phyloP scores from a whole-genome alignment of 2,329 filamentous ascomycete species.

The Alternaria triticimaculans region DNA sequence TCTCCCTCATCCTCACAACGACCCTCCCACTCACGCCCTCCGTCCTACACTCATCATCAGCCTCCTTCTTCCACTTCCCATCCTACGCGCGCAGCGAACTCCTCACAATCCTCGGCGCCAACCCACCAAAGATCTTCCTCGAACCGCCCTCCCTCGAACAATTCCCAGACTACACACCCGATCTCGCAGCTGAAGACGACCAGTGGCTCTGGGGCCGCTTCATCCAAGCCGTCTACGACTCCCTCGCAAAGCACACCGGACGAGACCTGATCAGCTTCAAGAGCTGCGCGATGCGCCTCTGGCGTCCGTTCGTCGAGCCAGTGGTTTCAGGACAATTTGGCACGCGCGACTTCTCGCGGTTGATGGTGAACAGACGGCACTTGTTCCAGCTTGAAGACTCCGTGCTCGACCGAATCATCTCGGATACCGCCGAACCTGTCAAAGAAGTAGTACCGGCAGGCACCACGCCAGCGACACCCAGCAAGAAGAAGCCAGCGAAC shows the following conservation, averaged over 20 bases:
- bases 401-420: conserved; percentile 67
- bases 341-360: conserved; percentile 81
- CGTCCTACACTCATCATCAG: conserved; percentile 71
- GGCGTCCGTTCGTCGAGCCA: conserved; percentile 83
- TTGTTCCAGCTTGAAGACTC: conserved; percentile 77
- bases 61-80: conserved; percentile 81
- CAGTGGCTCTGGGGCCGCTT: conserved; percentile 80
- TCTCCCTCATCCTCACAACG: conserved; percentile 79
- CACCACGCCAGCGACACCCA: conserved; percentile 12
- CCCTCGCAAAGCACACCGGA: conserved; percentile 79
- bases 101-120: conserved; percentile 71
- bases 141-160: conserved; percentile 49
- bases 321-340: conserved; percentile 75
- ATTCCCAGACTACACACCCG: conserved; percentile 53
- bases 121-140: conserved; percentile 57
- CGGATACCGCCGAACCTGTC: not conserved
- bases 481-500: conserved; percentile 17
- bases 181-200: conserved; percentile 63
- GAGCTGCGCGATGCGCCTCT: conserved; percentile 74
- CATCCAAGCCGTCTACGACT: conserved; percentile 83
- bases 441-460: not conserved
- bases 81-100: conserved; percentile 83
- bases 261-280: conserved; percentile 78
- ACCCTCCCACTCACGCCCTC: conserved; percentile 70
- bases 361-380: conserved; percentile 73